Conservation (phyloP, 371 early-diverging fungal genomes). For the Lichtheimia hyalospora region DNA sequence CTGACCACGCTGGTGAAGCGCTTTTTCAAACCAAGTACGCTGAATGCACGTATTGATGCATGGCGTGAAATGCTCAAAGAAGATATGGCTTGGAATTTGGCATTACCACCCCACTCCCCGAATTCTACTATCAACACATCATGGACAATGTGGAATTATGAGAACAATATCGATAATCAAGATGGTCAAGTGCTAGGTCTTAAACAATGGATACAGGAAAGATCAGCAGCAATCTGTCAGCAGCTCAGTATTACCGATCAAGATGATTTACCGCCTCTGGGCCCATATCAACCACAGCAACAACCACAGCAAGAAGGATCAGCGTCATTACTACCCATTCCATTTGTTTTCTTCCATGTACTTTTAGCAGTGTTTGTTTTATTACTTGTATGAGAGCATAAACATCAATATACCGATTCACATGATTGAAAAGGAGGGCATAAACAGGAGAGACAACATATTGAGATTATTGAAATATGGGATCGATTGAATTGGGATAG, state of each 20-base stretch:
- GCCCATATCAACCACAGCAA: constrained; percentile 14
- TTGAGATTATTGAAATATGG: not conserved
- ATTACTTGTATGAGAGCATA: too few relatives aligned
- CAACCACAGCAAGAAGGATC: not conserved
- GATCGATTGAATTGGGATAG: too few relatives aligned
- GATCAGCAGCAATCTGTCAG: constrained; percentile 24
- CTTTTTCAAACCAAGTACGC: constrained; percentile 48
- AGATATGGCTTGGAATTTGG: constrained; percentile 47
- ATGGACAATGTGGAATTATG: constrained; percentile 47
- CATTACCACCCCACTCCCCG: constrained; percentile 31
- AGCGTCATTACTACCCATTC: too few relatives aligned
- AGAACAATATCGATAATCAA: constrained; percentile 30
- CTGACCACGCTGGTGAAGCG: constrained; percentile 44
- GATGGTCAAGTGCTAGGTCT: constrained; percentile 28
- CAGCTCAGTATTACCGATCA: constrained; percentile 32
- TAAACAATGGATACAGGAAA: constrained; percentile 25
- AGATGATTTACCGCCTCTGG: constrained; percentile 33
- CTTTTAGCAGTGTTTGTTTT: too few relatives aligned
- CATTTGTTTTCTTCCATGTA: too few relatives aligned
- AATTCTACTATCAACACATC: constrained; percentile 22
- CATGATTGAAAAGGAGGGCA: not conserved
- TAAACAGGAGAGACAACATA: not conserved
- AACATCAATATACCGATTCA: too few relatives aligned
- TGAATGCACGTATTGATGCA: constrained; percentile 45
- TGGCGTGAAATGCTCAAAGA: constrained; percentile 46